phyloP scores from a whole-genome alignment of 2,329 filamentous ascomycete species.

The Aspergillus intermedius region DNA sequence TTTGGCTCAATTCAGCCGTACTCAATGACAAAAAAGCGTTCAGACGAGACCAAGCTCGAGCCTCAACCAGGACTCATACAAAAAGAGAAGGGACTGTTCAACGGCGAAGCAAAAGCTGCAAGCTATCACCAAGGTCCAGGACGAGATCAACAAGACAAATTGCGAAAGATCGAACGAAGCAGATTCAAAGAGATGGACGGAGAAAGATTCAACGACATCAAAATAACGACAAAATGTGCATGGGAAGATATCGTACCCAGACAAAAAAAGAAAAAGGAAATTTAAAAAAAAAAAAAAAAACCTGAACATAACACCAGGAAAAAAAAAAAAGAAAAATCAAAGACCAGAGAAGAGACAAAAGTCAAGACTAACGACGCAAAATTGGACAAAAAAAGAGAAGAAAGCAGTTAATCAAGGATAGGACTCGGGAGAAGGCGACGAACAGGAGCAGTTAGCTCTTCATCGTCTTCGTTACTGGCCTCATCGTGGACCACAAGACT shows the following conservation, averaged over 20 bases:
- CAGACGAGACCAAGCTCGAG: not conserved
- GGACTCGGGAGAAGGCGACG: constrained; percentile 8
- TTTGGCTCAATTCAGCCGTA: no score
- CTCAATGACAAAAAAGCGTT: no score
- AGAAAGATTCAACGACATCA: not conserved
- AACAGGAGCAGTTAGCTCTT: not conserved
- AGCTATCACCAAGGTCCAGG: not conserved
- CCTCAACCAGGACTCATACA: not conserved
- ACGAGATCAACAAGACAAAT: not conserved
- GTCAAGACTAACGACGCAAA: not conserved
- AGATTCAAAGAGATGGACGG: not conserved
- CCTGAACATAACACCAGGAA: no score
- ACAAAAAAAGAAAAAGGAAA: not conserved
- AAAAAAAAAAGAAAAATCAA: not conserved
- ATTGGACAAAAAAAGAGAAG: not conserved
- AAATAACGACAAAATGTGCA: not conserved
- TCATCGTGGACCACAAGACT: constrained; percentile 1
- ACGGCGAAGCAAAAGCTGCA: not conserved
- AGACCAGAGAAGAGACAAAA: not conserved
- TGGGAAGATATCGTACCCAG: not conserved
- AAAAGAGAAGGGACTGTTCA: not conserved
- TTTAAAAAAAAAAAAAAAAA: no score
- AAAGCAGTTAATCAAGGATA: constrained; percentile 5
- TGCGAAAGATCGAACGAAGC: not conserved
- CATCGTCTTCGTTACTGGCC: not conserved